Base-by-base conservation (phyloP, 495 filamentous ascomycete genomes). In the Astrothelium macrocarpum region DNA sequence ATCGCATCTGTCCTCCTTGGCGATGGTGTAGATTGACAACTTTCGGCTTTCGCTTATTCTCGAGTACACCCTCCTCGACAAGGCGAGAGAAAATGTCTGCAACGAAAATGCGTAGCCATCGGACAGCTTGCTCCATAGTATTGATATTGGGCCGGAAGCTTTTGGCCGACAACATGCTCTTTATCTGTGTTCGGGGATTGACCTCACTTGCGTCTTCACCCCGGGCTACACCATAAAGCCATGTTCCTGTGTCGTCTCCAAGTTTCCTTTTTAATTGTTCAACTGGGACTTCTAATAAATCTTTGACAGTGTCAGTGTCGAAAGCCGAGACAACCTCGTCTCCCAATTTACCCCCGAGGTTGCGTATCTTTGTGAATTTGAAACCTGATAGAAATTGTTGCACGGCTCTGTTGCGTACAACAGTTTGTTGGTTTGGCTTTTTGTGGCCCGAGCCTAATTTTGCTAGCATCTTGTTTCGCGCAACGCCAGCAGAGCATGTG, bases 101-200 rank as follows among this genome's bases (percentile, higher is more conserved):
- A 16, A 85, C 87, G 73, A 98, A 97, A 62, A 98, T 96, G 18
- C 85, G 80, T 53, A 98, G 78, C 94, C 94, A 98, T 68, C 85
- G 87, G 7, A 83, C 79, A 1, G 86, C 95, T 73, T 95, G 90
- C 28, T 94, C 91, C n/a, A 82, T 73, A 16, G 78, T 84, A 67
- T 85, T 89, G 70, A 98, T 90, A 65, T 80, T 85, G 1, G 94
- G 94, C 5, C 91, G 82, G 67, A 98, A 98, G 0, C 91, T 94
- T 71, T 98, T 98, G 53, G 94, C 92, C 1, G 90, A 95, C n/a
- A 97, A 81, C 94, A 98, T 98, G 25, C 88, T 92, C 71, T 97
- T 97, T 72, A 96, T 95, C 69, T 91, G 88, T 14, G 91, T 96
- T 64, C 94, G 84, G 39, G 91, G 81, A 69, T 90, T 96, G 67